A percentile compares a stretch with the other conserved stretches of the same genome.
Evolutionary conservation across 108 stramenopile genomes (phyloP).

Genomic region (Skeletonema potamos): DNA sequence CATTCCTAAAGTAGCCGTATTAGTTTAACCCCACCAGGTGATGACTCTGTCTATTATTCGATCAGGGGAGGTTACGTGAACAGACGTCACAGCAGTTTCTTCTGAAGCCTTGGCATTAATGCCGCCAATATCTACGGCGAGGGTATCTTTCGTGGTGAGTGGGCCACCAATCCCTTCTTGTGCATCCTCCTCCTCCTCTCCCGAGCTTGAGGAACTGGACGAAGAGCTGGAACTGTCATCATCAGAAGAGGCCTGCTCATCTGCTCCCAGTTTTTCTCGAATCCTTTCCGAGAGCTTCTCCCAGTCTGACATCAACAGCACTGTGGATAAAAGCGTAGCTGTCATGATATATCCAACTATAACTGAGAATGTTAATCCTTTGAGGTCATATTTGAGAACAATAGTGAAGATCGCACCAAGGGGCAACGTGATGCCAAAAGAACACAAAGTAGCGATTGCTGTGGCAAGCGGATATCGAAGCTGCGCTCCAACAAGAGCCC

Average conservation of each 20-base stretch:
- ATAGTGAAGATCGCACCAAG: slow-evolving; percentile 49
- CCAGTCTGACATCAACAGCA: slow-evolving; percentile 59
- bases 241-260: slow-evolving; percentile 20
- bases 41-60: no score
- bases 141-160: neutral
- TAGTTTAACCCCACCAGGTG: no score
- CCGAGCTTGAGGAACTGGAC: neutral
- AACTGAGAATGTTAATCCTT: slow-evolving; percentile 45
- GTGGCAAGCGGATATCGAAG: slow-evolving; percentile 63
- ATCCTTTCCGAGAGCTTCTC: slow-evolving; percentile 37
- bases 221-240: slow-evolving; percentile 18
- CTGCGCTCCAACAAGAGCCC: slow-evolving; percentile 71
- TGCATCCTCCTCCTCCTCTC: neutral
- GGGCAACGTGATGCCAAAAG: slow-evolving; percentile 63
- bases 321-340: slow-evolving; percentile 34
- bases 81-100: no score
- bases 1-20: no score
- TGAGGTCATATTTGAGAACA: slow-evolving; percentile 43
- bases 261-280: slow-evolving; percentile 4
- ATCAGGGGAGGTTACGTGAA: no score
- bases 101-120: no score
- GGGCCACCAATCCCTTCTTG: neutral
- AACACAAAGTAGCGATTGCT: slow-evolving; percentile 40
- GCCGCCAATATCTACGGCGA: neutral
- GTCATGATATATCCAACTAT: slow-evolving; percentile 58